Conservation (phyloP, 305 asterid species). For the Plantago rigida region DNA sequence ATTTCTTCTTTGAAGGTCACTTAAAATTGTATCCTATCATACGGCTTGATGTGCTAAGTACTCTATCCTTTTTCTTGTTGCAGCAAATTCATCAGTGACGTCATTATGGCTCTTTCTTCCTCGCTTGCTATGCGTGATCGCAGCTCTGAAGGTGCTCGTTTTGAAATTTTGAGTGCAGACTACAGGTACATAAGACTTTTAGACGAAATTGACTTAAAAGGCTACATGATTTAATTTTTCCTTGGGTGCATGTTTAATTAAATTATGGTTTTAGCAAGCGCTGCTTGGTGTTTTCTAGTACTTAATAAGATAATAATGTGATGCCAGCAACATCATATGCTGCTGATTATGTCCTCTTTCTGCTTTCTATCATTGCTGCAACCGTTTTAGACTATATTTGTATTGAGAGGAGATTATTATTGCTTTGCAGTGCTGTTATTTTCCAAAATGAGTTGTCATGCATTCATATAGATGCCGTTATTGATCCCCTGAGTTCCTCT, state of each 20-base stretch:
- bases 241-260: too few species aligned
- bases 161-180: slow-evolving; percentile 75
- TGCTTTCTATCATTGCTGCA: slow-evolving; percentile 10
- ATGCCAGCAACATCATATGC: too few species aligned
- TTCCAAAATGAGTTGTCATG: slow-evolving; percentile 61
- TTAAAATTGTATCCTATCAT: background rate
- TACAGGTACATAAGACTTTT: slow-evolving; percentile 46
- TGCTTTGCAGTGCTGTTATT: slow-evolving; percentile 68
- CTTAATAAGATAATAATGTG: too few species aligned
- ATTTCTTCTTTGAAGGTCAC: too few species aligned
- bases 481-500: slow-evolving; percentile 95
- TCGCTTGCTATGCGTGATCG: slow-evolving; percentile 76
- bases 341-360: slow-evolving; percentile 5
- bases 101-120: slow-evolving; percentile 79
- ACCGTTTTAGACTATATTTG: background rate
- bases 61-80: slow-evolving; percentile 24
- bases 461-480: slow-evolving; percentile 92
- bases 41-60: slow-evolving; percentile 21
- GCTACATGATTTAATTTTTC: too few species aligned
- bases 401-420: background rate
- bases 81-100: slow-evolving; percentile 90
- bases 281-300: too few species aligned
- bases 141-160: slow-evolving; percentile 87
- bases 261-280: too few species aligned
- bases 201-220: too few species aligned